Evolutionary conservation across 176 grass and related monocot species (phyloP).

Genomic region (Poa annua): DNA sequence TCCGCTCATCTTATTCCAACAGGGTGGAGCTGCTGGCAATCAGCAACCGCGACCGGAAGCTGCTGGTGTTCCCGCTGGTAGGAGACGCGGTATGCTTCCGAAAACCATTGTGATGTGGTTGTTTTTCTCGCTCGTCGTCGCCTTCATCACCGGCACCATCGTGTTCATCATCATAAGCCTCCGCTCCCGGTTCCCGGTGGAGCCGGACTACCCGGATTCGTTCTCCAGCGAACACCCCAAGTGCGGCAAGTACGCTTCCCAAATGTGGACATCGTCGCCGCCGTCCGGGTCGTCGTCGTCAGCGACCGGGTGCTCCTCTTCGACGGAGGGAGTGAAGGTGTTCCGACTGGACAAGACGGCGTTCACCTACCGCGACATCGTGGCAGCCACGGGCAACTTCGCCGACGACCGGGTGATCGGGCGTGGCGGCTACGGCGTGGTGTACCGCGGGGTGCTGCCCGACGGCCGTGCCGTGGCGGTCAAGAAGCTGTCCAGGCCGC

Average conservation of each 20-base stretch:
- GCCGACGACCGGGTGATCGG: conserved; percentile 71
- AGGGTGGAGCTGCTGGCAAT: not conserved
- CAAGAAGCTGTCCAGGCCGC: conserved; percentile 67
- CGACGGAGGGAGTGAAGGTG: conserved; percentile 60
- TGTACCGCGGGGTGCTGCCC: conserved; percentile 80
- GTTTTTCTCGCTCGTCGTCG: conserved; percentile 46
- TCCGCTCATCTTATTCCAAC: conserved; percentile 44
- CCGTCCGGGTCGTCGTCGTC: conserved; percentile 35
- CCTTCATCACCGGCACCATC: conserved; percentile 45
- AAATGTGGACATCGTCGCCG: conserved; percentile 39
- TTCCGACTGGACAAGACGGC: conserved; percentile 63
- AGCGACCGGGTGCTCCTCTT: conserved; percentile 41
- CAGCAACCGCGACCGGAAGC: not conserved
- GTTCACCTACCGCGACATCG: conserved; percentile 83
- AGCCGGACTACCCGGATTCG: conserved; percentile 39
- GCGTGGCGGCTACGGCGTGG: conserved; percentile 79
- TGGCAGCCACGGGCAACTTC: conserved; percentile 76
- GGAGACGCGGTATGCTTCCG: not conserved
- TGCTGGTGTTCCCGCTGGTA: not conserved
- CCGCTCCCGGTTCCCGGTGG: conserved; percentile 39
- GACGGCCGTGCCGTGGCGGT: conserved; percentile 79
- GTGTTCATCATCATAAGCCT: conserved; percentile 44
- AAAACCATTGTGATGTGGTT: conserved; percentile 51
- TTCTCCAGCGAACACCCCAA: conserved; percentile 47
- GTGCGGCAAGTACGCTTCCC: conserved; percentile 38